A percentile compares a stretch with the other conserved stretches of the same genome.
Evolutionary conservation across 2,329 filamentous ascomycete genomes (phyloP).

Genomic region (Bretziella fagacearum): DNA sequence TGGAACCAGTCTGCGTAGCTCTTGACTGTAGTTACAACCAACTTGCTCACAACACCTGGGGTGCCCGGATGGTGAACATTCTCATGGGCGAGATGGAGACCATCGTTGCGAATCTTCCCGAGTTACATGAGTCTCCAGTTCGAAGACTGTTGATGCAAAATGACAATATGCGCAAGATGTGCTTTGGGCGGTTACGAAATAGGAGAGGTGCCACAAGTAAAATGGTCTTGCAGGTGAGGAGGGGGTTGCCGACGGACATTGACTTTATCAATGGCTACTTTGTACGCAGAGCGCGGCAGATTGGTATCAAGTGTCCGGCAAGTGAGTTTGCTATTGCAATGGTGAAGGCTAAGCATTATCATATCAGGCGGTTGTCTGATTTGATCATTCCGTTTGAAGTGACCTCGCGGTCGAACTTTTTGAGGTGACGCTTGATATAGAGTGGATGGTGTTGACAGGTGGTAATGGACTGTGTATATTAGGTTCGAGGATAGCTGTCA

Average conservation of each 20-base stretch:
- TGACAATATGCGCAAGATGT: constrained; percentile 41
- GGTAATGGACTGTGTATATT: not conserved
- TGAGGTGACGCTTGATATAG: not conserved
- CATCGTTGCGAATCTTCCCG: constrained; percentile 58
- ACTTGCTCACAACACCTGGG: constrained; percentile 48
- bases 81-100: constrained; percentile 58
- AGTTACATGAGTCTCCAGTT: constrained; percentile 46
- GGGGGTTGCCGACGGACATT: constrained; percentile 53
- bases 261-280: constrained; percentile 85
- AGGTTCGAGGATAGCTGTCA: too few relatives aligned
- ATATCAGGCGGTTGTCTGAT: constrained; percentile 21
- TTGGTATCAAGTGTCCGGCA: constrained; percentile 53
- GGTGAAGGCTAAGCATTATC: constrained; percentile 50
- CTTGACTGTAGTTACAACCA: constrained; percentile 60
- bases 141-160: constrained; percentile 39
- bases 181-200: constrained; percentile 40
- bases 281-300: constrained; percentile 49
- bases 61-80: constrained; percentile 49
- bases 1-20: constrained; percentile 68
- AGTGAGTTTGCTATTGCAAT: constrained; percentile 58
- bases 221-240: constrained; percentile 50
- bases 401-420: constrained; percentile 18
- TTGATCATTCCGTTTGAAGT: constrained; percentile 23
- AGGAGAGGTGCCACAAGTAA: constrained; percentile 37
- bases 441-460: not conserved